Evolutionary conservation across 2,329 filamentous ascomycete species (phyloP), one percentile per base, ranked within the genome.

Genomic region (Stachybotrys elegans): DNA sequence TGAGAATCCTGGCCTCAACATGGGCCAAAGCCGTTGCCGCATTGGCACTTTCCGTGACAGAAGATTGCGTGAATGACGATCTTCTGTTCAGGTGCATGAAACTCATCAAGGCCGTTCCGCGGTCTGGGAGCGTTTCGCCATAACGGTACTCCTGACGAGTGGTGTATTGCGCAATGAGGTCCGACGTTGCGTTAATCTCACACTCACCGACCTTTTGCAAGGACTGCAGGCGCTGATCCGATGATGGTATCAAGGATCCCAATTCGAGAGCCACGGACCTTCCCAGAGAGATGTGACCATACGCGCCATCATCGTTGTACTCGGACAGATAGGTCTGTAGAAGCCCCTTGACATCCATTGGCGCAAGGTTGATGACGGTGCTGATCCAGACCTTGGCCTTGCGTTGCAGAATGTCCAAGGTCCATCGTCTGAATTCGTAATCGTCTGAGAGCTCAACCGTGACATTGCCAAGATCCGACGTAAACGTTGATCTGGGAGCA

Each of bases 81-180:
- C 73, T 68, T 40, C 72, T 71, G 49, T 75, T 75, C 40, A 76
- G 60, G 14, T 74, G 73, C 72, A 82, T 77, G 46, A 78, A 75
- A 37, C 73, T 76, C 41, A 85, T 67, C 69, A 85, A 78, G 57
- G 86, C 81, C 47, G 76, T 73, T 47, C 84, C 81, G 48, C 83
- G 79, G 46, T 86, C 83, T 2, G 84, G 81, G 29, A 86, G 69
- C 3, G 81, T 78, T 60, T 95, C 89, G 11, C 89, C 82, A 58
- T 92, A 92, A 45, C 91, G 83, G 63, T 98, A 98, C 59, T 95
- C 91, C 61, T 98, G 94, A 29, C 93, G 86, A 21, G 90, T 94
- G 4, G 92, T 97, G 62, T 98, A 98, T 59, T 98, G 92, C 2
- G 93, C 90, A 59, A 98, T 82, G 56, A 98, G 95, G 61, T 97